Percentiles rank a stretch among this genome's conserved stretches.
Conservation (phyloP, 2,329 filamentous ascomycete species). For the Sporothrix protearum region DNA sequence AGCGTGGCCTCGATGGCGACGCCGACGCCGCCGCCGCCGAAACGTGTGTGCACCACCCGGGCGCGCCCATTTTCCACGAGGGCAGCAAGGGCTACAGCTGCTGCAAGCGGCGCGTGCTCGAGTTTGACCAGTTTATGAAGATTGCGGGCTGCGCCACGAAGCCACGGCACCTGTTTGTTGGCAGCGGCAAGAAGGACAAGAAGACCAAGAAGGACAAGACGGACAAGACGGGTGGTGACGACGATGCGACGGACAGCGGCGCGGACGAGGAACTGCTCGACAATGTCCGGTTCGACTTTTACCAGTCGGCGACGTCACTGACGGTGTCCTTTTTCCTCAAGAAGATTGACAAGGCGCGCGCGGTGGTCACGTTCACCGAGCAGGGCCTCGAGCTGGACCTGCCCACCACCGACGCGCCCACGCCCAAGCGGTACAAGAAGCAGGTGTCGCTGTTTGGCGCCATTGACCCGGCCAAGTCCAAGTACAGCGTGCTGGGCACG, state of each 20-base stretch:
- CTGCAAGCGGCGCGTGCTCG: conserved; percentile 90
- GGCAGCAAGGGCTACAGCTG: conserved; percentile 97
- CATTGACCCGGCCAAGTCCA: conserved; percentile 72
- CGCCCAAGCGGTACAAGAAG: conserved; percentile 69
- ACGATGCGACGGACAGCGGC: background rate
- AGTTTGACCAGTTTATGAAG: conserved; percentile 98
- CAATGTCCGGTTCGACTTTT: conserved; percentile 82
- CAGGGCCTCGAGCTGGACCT: conserved; percentile 71
- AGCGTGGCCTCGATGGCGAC: conserved; percentile 42
- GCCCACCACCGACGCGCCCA: conserved; percentile 70
- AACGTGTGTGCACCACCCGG: conserved; percentile 83
- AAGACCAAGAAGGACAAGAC: conserved; percentile 48
- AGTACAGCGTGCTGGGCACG: conserved; percentile 78
- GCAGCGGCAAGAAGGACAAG: conserved; percentile 63
- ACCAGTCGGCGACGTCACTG: conserved; percentile 80
- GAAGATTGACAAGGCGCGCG: conserved; percentile 83
- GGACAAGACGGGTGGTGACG: conserved; percentile 23
- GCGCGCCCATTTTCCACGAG: conserved; percentile 91
- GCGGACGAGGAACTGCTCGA: conserved; percentile 64
- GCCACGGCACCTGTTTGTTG: conserved; percentile 77
- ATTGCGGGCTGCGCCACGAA: conserved; percentile 88
- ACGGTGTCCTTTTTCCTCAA: conserved; percentile 94
- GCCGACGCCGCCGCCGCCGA: conserved; percentile 61
- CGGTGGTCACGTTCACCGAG: conserved; percentile 66
- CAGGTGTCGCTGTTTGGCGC: conserved; percentile 70